phyloP scores from a whole-genome alignment of 345 rosid species.

The Turritis glabra region DNA sequence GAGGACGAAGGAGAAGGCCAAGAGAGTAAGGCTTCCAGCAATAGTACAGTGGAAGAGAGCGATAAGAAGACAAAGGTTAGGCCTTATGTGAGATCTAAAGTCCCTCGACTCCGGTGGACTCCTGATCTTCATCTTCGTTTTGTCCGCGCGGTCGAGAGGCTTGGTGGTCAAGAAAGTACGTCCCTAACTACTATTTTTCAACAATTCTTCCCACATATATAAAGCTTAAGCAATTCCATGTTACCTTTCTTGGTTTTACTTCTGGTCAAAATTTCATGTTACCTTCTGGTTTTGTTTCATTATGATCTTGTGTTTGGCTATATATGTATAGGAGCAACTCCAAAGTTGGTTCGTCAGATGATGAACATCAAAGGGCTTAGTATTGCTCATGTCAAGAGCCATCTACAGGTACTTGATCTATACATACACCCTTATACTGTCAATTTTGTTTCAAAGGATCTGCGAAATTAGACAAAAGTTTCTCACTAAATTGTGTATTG shows the following conservation, averaged over 20 bases:
- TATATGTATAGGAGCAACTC: constrained; percentile 65
- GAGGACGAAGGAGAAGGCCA: constrained; percentile 46
- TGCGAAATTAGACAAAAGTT: background rate
- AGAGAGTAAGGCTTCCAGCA: constrained; percentile 63
- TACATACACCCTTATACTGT: background rate
- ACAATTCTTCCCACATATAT: background rate
- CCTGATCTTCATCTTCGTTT: constrained; percentile 83
- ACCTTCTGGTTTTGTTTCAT: background rate
- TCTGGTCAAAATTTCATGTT: background rate
- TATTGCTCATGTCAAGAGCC: constrained; percentile 94
- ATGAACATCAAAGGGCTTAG: constrained; percentile 88
- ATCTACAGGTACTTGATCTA: constrained; percentile 61
- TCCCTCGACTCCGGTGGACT: constrained; percentile 90
- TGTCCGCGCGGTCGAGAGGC: constrained; percentile 72
- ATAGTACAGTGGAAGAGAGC: constrained; percentile 77
- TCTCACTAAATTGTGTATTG: constrained; percentile 1
- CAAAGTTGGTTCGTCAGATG: constrained; percentile 75
- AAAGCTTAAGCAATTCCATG: background rate
- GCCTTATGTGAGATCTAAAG: constrained; percentile 74
- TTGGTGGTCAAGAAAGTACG: constrained; percentile 92
- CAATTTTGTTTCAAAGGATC: constrained; percentile 4
- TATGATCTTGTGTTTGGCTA: background rate
- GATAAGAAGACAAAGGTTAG: constrained; percentile 63
- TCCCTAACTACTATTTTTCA: background rate
- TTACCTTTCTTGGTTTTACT: background rate